These are phyloP conservation scores for Colletotrichum melonis DNA, from an alignment of 2,329 filamentous ascomycete species.

Conservation along the genomic window DNA sequence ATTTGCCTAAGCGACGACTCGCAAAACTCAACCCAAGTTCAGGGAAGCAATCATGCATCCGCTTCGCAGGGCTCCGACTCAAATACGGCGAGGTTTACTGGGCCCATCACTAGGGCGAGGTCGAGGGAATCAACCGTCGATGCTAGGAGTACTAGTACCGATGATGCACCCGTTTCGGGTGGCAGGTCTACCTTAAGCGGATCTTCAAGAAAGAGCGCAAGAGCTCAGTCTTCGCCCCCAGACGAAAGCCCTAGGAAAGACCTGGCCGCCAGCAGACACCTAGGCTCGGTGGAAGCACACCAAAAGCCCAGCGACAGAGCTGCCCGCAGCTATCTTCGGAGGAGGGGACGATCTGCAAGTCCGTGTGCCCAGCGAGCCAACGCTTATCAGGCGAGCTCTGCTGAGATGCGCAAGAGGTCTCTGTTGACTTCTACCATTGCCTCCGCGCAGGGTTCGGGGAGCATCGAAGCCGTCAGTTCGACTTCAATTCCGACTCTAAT, in stretches of 20 bases:
- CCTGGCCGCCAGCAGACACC: not conserved
- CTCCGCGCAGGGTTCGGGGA: not conserved
- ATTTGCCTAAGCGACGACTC: conserved; percentile 28
- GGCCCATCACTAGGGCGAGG: conserved; percentile 5
- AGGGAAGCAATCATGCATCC: not conserved
- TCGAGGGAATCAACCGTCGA: not conserved
- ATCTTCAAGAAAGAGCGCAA: not conserved
- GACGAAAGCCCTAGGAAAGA: not conserved
- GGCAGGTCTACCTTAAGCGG: not conserved
- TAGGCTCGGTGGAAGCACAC: conserved; percentile 21
- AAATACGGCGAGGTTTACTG: not conserved
- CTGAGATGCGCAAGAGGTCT: conserved; percentile 23
- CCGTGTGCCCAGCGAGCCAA: conserved; percentile 12
- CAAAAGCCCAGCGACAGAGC: conserved; percentile 31
- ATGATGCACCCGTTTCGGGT: not conserved
- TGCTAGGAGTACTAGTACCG: not conserved
- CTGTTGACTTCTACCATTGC: conserved; percentile 9
- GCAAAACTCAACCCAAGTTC: conserved; percentile 3
- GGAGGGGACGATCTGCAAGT: conserved; percentile 18
- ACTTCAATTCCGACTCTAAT: not conserved
- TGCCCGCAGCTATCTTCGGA: conserved; percentile 38
- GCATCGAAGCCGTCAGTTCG: not conserved
- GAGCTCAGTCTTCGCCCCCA: conserved; percentile 23
- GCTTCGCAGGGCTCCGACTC: not conserved
- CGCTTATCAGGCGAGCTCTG: conserved; percentile 18